phyloP scores from a whole-genome alignment of 2,329 filamentous ascomycete species.

The Alternaria brassicae region DNA sequence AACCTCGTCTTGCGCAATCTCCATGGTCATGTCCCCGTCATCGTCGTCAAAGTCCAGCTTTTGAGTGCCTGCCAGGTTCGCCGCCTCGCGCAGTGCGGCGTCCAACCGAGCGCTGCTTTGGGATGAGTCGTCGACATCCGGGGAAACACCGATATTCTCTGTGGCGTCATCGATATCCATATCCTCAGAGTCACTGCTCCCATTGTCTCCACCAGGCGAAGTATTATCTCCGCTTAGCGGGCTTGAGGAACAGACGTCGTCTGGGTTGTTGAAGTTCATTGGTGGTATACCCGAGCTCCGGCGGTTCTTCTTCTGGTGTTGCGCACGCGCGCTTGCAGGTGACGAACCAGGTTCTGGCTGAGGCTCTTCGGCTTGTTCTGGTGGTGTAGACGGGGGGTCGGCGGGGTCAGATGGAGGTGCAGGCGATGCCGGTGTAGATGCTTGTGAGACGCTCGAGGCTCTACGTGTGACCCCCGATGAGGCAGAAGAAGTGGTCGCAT shows the following conservation, averaged over 20 bases:
- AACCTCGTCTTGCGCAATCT: slow-evolving; percentile 68
- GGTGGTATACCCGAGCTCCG: slow-evolving; percentile 72
- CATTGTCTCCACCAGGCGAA: slow-evolving; percentile 52
- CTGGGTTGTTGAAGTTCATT: slow-evolving; percentile 69
- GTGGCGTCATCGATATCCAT: slow-evolving; percentile 72
- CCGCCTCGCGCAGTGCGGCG: slow-evolving; percentile 76
- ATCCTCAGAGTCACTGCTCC: slow-evolving; percentile 64
- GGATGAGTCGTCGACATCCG: slow-evolving; percentile 63
- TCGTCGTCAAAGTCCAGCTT: slow-evolving; percentile 62
- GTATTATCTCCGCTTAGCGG: slow-evolving; percentile 70
- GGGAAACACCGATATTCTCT: slow-evolving; percentile 63
- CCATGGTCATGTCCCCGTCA: slow-evolving; percentile 60
- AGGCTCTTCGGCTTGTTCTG: slow-evolving; percentile 66
- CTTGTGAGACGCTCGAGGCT: slow-evolving; percentile 66
- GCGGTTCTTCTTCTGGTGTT: slow-evolving; percentile 66
- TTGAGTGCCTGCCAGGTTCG: slow-evolving; percentile 76
- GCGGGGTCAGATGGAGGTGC: slow-evolving; percentile 56
- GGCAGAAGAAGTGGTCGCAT: slow-evolving; percentile 77
- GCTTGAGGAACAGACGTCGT: slow-evolving; percentile 75
- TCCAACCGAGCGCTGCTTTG: slow-evolving; percentile 78
- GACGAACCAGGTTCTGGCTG: slow-evolving; percentile 65
- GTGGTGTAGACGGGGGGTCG: slow-evolving; percentile 68
- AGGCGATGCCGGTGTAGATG: slow-evolving; percentile 38
- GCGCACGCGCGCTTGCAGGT: slow-evolving; percentile 69
- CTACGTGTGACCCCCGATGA: slow-evolving; percentile 78